Base-by-base conservation (phyloP, 306 rosid genomes). In the Cicer judaicum region DNA sequence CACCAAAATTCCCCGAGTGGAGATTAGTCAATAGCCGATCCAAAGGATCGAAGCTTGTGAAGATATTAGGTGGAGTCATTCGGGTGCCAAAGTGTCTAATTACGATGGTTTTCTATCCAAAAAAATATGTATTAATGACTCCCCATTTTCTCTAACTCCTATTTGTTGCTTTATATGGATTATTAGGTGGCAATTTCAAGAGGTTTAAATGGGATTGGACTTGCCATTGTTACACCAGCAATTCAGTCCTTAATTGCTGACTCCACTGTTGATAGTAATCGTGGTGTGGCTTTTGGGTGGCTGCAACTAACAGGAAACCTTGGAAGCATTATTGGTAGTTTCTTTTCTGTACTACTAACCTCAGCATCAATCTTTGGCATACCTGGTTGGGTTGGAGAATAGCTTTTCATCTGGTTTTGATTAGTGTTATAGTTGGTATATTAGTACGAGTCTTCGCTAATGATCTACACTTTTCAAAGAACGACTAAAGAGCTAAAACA, bases 151-250 rank as follows among this genome's bases (percentile, higher is more conserved):
- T 18, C 19, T 18, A 18, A 18, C 19, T 18, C 19, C 19, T 18
- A 18, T 18, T 18, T 18, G 19, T 18, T 18, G 19, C 19, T 18
- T 18, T 18, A 18, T 43, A 42, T 10, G 54, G 18, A 43, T 43
- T 65, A 11, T 43, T 62, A 91, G 98, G 96, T 93, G 55, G 97
- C 96, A 46, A 74, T 93, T 78, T 93, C 97, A 24, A 89, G 97
- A 88, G 98, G 92, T 11, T 86, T 91, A 66, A 93, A 91, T 48
- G 98, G 98, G 60, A 88, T 93, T 40, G 98, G 98, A 63, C 92
- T 93, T 6, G 98, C 96, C 76, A 88, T 93, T 53, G 96, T 91
- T 16, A 62, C 49, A 65, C 98, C 97, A 16, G 93, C 98, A 43
- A 88, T 93, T 70, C 92, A 70, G 67, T 93, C 98, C 21, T 81